Base-by-base conservation (phyloP, 2,329 filamentous ascomycete species). In the Colletotrichum trifolii region DNA sequence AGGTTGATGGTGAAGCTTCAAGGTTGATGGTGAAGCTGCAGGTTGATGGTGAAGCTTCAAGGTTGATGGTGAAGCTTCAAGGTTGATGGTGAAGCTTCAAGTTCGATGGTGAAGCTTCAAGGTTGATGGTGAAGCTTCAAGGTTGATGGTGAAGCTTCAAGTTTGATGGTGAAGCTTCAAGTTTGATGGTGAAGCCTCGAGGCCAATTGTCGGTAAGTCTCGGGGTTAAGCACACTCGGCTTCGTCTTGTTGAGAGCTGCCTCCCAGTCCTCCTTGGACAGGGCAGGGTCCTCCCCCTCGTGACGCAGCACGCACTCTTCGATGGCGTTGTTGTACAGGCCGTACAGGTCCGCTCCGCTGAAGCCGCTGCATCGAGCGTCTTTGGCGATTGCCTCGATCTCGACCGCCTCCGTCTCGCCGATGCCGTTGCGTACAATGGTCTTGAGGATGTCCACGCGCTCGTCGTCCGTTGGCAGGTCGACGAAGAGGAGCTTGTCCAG, bases 401-500 rank as follows among this genome's bases (percentile, higher is more conserved):
- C 80, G 9, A 73, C 67, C 10, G 75, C 68, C 53, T 77, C 75
- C n/a, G 71, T 72, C 34, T 68, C 69, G 25, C 70, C 64, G 36
- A 89, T 79, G 4, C 78, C 79, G 49, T 83, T 86, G 62, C 79
- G 78, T 71, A 85, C 87, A 34, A 89, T 80, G 36, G 94, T 93
- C 60, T 85, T 85, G 25, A 99, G 82, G 67, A 99, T 99, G 61
- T 96, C 93, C 0, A 92, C 91, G 12, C 96, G 86, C 74, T 97
- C 94, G 8, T 89, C 84, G 0, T 90, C 82, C 34, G 88, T 90
- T 0, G 96, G 96, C 0, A 98, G 81, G 72, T 96, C 94, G 43
- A 99, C 91, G 71, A 95, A 97, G 34, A 98, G 85, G n/a, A 91
- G 87, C 0, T 91, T 95, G 69, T 94, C 95, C 1, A 99, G 84